Base-by-base conservation (phyloP, 2,329 filamentous ascomycete species). In the Neurospora sp. region DNA sequence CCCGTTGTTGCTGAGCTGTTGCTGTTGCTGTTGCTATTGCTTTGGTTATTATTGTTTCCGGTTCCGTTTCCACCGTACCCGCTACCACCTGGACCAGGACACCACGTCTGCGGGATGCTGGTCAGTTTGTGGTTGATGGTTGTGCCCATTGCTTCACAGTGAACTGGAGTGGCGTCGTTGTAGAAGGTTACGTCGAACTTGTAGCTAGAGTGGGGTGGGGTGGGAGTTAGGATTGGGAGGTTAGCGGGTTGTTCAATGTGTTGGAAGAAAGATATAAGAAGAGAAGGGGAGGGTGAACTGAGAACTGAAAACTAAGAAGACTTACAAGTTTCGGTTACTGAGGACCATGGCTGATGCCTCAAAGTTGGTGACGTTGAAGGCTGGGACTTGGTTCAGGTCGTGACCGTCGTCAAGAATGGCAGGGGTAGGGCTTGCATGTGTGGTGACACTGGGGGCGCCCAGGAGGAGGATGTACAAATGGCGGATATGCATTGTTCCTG, bases 141-240 rank as follows among this genome's bases (percentile, higher is more conserved):
- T 5, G 74, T 75, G 69, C 74, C 74, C 15, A 74, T 28, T 13
- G 43, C 58, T 46, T 67, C 58, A 67, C 74, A 76, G 67, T 72
- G 69, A 3, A 73, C 40, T 4, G 38, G 17, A 10, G 42, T 1
- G n/a, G 42, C 39, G 38, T 58, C 39, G 4, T 68, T 68, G 42
- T 52, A 70, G 28, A 70, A 67, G 66, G 62, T 68, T 28, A 76
- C 66, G 71, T 73, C 43, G 69, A 76, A 76, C 46, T 66, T 70
- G 68, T 73, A 71, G 70, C 74, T 75, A 42, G 38, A 17, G 3
- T 9, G 4, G 6, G 43, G 28, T 19, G 23, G 68, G 33, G 58
- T 19, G 39, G 69, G 11, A 40, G 15, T 42, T n/a, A 38, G 38
- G 6, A 17, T 67, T 23, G 38, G 68, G 19, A 58, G 40, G 42